Base-by-base conservation (phyloP, 2,329 filamentous ascomycete species). In the Aspergillus candidus region DNA sequence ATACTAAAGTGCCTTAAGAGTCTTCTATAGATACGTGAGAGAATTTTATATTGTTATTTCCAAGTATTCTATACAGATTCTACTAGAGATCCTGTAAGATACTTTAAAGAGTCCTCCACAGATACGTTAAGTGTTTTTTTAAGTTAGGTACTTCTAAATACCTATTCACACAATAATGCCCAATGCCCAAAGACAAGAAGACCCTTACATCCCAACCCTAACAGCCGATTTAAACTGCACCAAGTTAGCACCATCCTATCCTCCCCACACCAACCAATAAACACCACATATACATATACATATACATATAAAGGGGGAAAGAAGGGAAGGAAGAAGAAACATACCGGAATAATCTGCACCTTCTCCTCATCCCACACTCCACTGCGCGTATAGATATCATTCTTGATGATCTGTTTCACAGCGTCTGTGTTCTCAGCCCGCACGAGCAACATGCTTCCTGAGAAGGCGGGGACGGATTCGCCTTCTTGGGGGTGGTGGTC, bases 341-440 rank as follows among this genome's bases (percentile, higher is more conserved):
- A 43, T 56, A 67, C 65, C 46, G 61, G 59, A 55, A 63, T 64
- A 46, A 72, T 64, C 57, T 69, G 56, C 50, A 63, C 79, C 56
- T 85, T 85, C 31, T 82, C 77, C 46, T 85, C 61, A 71, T 95
- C 87, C 89, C 89, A 95, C 7, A 94, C 88, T 0, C 82, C 86
- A 35, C 67, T 74, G 48, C 69, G 75, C 8, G 75, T 72, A 68
- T 94, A 95, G 8, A 89, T 71, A 69, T 95, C 89, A 38, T 78
- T 74, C 64, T 77, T 78, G 37, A 95, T 63, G 40, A 77, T 60
- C 55, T 84, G 76, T 33, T 83, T 62, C 2, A 87, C 79, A 62
- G 88, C 84, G 51, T 89, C 84, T 56, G 77, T 80, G 7, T 76
- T 82, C 49, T 79, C 76, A 6, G 85, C 88, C 27, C 78, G 65